Evolutionary conservation across 2,329 filamentous ascomycete species (phyloP).

Genomic region (Epichloe baconii): DNA sequence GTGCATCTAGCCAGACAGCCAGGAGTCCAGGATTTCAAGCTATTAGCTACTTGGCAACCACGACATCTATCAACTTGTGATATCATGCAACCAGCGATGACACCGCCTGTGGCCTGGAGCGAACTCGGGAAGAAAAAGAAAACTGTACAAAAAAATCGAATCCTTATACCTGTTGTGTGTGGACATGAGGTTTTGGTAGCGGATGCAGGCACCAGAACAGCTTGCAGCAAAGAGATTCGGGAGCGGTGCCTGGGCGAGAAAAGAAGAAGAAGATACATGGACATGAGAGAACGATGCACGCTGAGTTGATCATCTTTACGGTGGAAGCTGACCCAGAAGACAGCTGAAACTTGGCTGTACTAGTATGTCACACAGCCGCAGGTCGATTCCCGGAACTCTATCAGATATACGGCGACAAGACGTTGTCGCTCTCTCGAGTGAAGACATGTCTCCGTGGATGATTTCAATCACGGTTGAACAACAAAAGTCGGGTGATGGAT

Average conservation of each 20-base stretch:
- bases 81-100: not conserved
- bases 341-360: not conserved
- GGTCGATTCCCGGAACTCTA: no score
- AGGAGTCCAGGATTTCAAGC: not conserved
- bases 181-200: not conserved
- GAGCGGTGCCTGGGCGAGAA: not conserved
- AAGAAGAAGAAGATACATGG: not conserved
- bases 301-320: not conserved
- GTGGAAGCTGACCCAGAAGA: not conserved
- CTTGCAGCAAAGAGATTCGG: not conserved
- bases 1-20: not conserved
- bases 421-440: no score
- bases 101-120: not conserved
- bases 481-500: not conserved
- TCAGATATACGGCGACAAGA: no score
- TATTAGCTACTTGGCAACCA: not conserved
- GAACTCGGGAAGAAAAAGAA: not conserved
- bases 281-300: not conserved
- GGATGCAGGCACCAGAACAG: not conserved
- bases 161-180: not conserved
- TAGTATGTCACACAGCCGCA: not conserved
- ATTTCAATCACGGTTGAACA: not conserved
- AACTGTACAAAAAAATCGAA: not conserved
- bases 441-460: not conserved
- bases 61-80: not conserved